Evolutionary conservation across 192 early-diverging fungal species (phyloP).

Genomic region (Coemansia sp.): DNA sequence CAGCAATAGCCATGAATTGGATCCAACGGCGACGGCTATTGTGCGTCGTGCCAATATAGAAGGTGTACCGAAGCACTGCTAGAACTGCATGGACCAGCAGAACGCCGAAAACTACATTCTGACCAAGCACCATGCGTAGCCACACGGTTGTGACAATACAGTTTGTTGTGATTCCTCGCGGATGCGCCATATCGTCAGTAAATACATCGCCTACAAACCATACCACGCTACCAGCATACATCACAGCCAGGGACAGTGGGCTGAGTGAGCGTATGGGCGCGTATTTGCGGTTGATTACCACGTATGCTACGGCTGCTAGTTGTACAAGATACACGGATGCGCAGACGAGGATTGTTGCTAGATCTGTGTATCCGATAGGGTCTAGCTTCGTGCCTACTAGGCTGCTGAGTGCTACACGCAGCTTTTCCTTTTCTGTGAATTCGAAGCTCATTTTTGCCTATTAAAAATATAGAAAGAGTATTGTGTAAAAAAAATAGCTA

Average conservation of each 20-base stretch:
- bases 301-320: conserved; percentile 22
- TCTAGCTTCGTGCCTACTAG: conserved; percentile 28
- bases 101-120: conserved; percentile 7
- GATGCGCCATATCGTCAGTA: conserved; percentile 37
- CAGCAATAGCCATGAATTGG: not conserved
- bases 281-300: conserved; percentile 30
- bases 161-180: conserved; percentile 1
- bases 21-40: not conserved
- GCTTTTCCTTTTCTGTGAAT: conserved; percentile 29
- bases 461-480: too few relatives aligned
- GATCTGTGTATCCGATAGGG: conserved; percentile 38
- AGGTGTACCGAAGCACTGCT: conserved; percentile 12
- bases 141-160: conserved; percentile 40
- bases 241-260: conserved; percentile 1
- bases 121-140: conserved; percentile 39
- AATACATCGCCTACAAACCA: conserved; percentile 46
- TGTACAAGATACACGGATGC: conserved; percentile 16
- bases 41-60: not conserved
- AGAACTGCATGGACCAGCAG: conserved; percentile 3
- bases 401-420: conserved; percentile 30
- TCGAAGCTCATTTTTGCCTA: conserved; percentile 33
- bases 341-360: conserved; percentile 20
- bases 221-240: conserved; percentile 16
- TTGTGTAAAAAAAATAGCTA: not conserved
- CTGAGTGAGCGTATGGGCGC: conserved; percentile 18